Evolutionary conservation across 176 grass and related monocot species (phyloP).

Genomic region (Triticum timopheevii): DNA sequence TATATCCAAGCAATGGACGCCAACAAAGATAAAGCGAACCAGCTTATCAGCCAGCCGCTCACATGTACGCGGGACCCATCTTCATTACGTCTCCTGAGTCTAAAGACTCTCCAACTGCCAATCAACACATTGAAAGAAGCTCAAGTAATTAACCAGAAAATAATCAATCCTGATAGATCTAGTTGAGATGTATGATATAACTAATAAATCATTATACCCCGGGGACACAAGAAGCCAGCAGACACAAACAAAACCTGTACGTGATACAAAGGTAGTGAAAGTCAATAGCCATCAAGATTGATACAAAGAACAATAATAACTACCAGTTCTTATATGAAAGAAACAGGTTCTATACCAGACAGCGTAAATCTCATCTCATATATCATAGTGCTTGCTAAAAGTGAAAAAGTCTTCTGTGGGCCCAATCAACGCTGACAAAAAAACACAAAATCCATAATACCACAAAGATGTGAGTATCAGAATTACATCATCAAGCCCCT

Average conservation of each 20-base stretch:
- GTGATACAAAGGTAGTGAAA: background rate
- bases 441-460: background rate
- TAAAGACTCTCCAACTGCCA: background rate
- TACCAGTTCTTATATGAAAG: too few species aligned
- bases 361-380: too few species aligned
- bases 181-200: background rate
- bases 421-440: background rate
- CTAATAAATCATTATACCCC: background rate
- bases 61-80: background rate
- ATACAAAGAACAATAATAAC: too few species aligned
- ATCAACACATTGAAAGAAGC: background rate
- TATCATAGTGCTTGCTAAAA: background rate
- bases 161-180: background rate
- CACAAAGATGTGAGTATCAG: background rate
- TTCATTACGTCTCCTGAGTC: background rate
- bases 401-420: background rate
- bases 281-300: background rate
- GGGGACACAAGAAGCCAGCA: background rate
- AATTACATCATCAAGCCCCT: background rate
- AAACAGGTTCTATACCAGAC: too few species aligned
- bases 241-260: background rate
- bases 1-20: too few species aligned
- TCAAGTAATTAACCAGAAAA: background rate
- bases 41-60: too few species aligned
- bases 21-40: too few species aligned